Evolutionary conservation across 1,284 basidiomycete species (phyloP), one percentile per base, ranked within the genome.

Genomic region (Lignosus rhinocerotis): DNA sequence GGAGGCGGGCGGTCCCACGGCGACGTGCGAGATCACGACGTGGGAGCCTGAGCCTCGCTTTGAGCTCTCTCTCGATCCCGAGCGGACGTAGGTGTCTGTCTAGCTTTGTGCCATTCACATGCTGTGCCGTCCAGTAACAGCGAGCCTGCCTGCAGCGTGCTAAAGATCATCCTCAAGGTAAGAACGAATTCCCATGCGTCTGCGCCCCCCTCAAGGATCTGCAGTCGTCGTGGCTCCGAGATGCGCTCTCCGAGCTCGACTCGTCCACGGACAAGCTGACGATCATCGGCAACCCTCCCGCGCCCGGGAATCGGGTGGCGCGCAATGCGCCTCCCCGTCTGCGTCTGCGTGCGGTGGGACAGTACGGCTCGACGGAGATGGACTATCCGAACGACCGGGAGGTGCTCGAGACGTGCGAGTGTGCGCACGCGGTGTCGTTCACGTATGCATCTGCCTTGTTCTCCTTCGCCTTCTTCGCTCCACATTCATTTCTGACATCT

Each of bases 361-460:
- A 86, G 44, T 90, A 92, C 70, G 94, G 93, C 6, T 91, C 83
- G 58, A 90, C 90, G 1, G 91, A 95, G 92, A 91, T 96, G 86
- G 94, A 97, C 72, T 96, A 95, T 64, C 92, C 93, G 0, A 93
- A 94, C 67, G 94, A 96, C 68, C 80, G 82, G 51, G 93, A 96
- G 53, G 92, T 96, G 0, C 81, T 97, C 43, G 93, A 96, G 72
- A 84, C 86, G 0, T 94, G 95, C 68, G 90, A 94, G 64, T 96
- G 94, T 70, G 78, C 75, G 10, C 75, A 78, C 39, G 73, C 76
- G 7, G 81, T 93, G n/a, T 80, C 78, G 25, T 93, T 91, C 71
- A 93, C 86, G 93, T 93, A 62, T 41, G 80, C 57, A 6, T 3
- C 14, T 6, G 10, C 43, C 17, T 30, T 21, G 33, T 48, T 38